Base-by-base conservation (phyloP, 192 early-diverging fungal species). In the Coemansia sp. region DNA sequence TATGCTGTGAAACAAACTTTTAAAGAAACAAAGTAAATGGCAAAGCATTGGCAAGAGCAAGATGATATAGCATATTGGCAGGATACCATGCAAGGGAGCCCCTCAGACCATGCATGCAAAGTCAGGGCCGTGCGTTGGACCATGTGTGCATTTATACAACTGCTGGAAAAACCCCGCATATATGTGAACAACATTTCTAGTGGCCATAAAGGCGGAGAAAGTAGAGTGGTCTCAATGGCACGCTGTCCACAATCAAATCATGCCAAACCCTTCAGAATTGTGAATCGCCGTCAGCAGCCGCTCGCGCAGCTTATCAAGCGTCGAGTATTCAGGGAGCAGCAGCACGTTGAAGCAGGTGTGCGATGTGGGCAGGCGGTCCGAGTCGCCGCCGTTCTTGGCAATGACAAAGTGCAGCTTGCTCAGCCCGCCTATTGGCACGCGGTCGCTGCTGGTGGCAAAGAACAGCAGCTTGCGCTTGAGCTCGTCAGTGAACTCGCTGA, bases 281-380 rank as follows among this genome's bases (percentile, higher is more conserved):
- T 85, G 84, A 51, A 96, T 89, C 19, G 92, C 92, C 1, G 85
- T 93, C 59, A 87, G 68, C 17, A 97, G 69, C 21, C 91, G 79
- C 40, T 91, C 89, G 31, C 86, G 76, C 10, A 97, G 78, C 72
- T 91, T 89, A 37, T 90, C 91, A 55, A 93, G 86, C 22, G 84
- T 75, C 5, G 85, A 73, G 68, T 97, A 97, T 37, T 94, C 92
- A 34, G 86, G 90, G 4, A 97, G 76, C 56, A 94, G 84, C 44
- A 97, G 75, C 9, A 91, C 90, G 72, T 96, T 96, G 67, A 91
- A 96, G 75, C 95, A 97, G 0, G 95, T 97, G 63, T 96, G 94
- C 5, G 94, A 90, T 2, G 93, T 93, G 10, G 95, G 95, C 48
- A 97, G 69, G 22, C 94, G 87, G 72, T 90, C 90, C 28, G 88